These are phyloP conservation scores for Phoma sp. DNA, from an alignment of 2,329 filamentous ascomycete genomes.

Conservation along the genomic window DNA sequence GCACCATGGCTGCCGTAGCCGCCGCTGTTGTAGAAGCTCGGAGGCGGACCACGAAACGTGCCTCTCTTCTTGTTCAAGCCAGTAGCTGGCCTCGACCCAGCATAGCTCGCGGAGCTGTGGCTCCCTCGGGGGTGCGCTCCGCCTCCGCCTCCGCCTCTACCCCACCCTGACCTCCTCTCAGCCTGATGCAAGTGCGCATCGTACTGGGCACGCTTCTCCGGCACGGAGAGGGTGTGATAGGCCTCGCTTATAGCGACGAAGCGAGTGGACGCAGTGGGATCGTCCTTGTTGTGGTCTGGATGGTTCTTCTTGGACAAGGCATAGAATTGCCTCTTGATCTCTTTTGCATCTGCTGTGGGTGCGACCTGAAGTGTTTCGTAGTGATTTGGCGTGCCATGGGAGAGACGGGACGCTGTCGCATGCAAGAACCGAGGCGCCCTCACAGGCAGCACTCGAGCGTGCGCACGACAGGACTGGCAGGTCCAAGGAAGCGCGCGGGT, in stretches of 20 bases:
- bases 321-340: constrained; percentile 96
- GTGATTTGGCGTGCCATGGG: constrained; percentile 63
- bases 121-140: constrained; percentile 60
- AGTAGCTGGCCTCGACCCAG: constrained; percentile 77
- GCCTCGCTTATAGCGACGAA: constrained; percentile 87
- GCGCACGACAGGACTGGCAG: constrained; percentile 25
- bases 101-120: constrained; percentile 61
- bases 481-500: constrained; percentile 21
- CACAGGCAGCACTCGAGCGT: background rate
- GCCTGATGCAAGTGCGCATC: constrained; percentile 69
- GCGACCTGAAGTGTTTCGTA: constrained; percentile 83
- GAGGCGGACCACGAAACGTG: constrained; percentile 83
- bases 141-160: constrained; percentile 30
- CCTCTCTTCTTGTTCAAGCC: constrained; percentile 79
- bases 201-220: constrained; percentile 77
- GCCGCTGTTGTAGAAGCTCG: constrained; percentile 83
- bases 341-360: constrained; percentile 69
- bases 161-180: constrained; percentile 35
- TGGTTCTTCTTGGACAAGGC: constrained; percentile 88
- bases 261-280: constrained; percentile 72
- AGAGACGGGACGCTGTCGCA: constrained; percentile 48
- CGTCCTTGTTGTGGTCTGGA: constrained; percentile 83
- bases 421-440: constrained; percentile 50
- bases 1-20: constrained; percentile 73
- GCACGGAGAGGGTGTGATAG: constrained; percentile 75